Base-by-base conservation (phyloP, 495 filamentous ascomycete genomes). In the Darksidea phi region DNA sequence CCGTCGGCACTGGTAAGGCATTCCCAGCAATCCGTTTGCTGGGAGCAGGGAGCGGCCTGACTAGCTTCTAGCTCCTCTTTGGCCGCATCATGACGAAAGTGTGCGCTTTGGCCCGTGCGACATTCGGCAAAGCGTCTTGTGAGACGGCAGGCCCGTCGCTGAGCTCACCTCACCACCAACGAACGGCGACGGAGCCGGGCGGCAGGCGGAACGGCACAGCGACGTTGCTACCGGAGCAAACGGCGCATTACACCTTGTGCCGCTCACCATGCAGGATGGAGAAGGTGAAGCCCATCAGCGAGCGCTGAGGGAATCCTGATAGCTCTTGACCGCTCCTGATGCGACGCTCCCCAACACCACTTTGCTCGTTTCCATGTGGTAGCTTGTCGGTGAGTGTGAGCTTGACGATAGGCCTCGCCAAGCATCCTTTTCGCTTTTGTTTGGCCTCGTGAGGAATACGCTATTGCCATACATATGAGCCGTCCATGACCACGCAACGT, bases 1-100 rank as follows among this genome's bases (percentile, higher is more conserved):
- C 43, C 55, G 26, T 48, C 48, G 41, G 53, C 61, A 41, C 28
- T 48, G 53, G 57, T 64, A 42, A n/a, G 8, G 15, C 12, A 4
- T 20, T 56, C 62, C 62, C 62, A 49, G 62, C 25, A 37, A 36
- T 32, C 50, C 43, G 62, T 65, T 57, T 57, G 17, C 63, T 42
- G 57, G 63, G 49, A 38, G 58, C 53, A 43, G 41, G 61, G 61
- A 46, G 21, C 41, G 41, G 15, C 41, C 18, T 32, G 28, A 32
- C 28, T 32, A 32, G 28, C 28, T 32, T 32, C 28, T 32, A 32
- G 28, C 28, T 32, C 28, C 4, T 32, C 4, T 32, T 10, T 32
- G 28, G 10, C 28, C 59, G 10, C 1, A 57, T 58, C 53, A 64
- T 64, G 61, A 64, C 61, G 61, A 58, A 28, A 61, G 58, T 25